Percentiles rank a stretch among this genome's conserved stretches.
Conservation (phyloP, 495 filamentous ascomycete species). For the Neurospora sp. region DNA sequence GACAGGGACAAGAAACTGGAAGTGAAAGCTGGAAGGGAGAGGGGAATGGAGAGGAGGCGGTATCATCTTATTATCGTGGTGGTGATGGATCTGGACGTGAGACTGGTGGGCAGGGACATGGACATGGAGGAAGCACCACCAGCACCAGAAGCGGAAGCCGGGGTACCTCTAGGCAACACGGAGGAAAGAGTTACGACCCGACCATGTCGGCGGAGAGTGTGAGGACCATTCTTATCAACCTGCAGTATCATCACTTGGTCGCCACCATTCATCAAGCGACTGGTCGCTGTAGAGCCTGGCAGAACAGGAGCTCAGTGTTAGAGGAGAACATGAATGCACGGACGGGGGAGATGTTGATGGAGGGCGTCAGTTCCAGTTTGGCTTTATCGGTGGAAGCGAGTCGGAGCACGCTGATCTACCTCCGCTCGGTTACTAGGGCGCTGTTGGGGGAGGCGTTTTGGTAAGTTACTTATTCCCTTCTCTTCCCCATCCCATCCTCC, state of each 20-base stretch:
- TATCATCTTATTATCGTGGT: not conserved
- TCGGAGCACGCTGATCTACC: conserved; percentile 38
- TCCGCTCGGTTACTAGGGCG: conserved; percentile 30
- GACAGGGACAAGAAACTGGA: not conserved
- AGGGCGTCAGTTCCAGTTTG: conserved; percentile 40
- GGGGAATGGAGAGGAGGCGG: too few relatives aligned
- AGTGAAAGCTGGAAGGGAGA: not conserved
- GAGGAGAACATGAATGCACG: conserved; percentile 2
- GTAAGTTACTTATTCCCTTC: conserved; percentile 10
- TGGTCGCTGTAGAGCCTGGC: conserved; percentile 32
- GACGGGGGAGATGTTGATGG: conserved; percentile 19
- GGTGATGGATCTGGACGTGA: not conserved
- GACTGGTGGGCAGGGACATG: not conserved
- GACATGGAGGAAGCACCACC: not conserved
- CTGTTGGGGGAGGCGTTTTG: conserved; percentile 39
- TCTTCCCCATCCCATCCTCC: not conserved
- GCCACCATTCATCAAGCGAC: conserved; percentile 43
- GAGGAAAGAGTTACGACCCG: not conserved
- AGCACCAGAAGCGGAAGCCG: not conserved
- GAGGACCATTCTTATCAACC: conserved; percentile 34
- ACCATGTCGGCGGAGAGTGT: conserved; percentile 16
- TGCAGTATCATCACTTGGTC: conserved; percentile 45
- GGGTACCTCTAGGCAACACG: not conserved
- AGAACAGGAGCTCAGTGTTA: not conserved
- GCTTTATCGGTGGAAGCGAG: conserved; percentile 43